Conservation (phyloP, 768 basidiomycete species). For the Phlebiopsis gigantea region DNA sequence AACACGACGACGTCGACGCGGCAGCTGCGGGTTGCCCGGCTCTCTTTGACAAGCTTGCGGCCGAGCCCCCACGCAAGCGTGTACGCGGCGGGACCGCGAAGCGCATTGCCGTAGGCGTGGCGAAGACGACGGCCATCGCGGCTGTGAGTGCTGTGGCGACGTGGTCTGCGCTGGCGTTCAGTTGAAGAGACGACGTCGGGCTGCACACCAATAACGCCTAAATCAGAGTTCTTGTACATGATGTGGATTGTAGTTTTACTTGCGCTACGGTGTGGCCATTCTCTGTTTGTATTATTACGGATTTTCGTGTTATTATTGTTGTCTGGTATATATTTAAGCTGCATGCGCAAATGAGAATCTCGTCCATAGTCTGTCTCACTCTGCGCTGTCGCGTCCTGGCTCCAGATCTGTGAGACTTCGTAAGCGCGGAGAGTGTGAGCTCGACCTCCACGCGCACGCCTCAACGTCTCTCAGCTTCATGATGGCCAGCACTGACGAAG, state of each 20-base stretch:
- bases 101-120: constrained; percentile 38
- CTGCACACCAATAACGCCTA: background rate
- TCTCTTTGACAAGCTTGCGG: constrained; percentile 4
- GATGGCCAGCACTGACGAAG: too few species aligned
- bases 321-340: too few species aligned
- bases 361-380: too few species aligned
- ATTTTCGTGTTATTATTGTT: too few species aligned
- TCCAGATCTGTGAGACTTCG: too few species aligned
- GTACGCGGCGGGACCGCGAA: constrained; percentile 28
- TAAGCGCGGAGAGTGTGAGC: too few species aligned
- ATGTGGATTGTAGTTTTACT: background rate
- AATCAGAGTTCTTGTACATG: background rate
- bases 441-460: too few species aligned
- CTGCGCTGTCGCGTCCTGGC: too few species aligned
- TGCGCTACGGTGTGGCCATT: too few species aligned
- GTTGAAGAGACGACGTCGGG: constrained; percentile 24
- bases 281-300: too few species aligned
- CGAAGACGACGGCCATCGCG: constrained; percentile 57
- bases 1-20: constrained; percentile 4
- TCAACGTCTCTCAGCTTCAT: too few species aligned
- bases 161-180: constrained; percentile 71
- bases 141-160: constrained; percentile 65
- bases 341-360: too few species aligned
- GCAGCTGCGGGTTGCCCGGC: background rate
- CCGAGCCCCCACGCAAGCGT: constrained; percentile 21